Evolutionary conservation across 345 rosid species (phyloP).

Genomic region (Melaleuca quinquenervia): DNA sequence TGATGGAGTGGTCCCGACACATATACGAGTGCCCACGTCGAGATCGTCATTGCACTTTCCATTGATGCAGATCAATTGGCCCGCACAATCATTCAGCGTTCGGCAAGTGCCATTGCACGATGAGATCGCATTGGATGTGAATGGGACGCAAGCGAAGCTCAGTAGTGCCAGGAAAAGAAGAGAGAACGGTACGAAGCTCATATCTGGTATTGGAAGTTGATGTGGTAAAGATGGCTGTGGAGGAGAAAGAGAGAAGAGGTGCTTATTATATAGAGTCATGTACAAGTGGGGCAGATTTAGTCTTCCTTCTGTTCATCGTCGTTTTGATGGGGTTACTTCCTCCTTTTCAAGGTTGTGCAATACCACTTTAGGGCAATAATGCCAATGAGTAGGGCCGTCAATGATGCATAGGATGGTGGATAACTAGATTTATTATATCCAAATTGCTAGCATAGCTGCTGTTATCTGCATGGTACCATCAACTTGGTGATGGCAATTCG

Average conservation of each 20-base stretch:
- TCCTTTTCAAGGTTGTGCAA: not conserved
- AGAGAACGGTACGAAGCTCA: not conserved
- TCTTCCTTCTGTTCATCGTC: not conserved
- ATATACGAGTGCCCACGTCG: conserved; percentile 7
- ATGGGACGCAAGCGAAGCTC: conserved; percentile 9
- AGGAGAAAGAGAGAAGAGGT: not conserved
- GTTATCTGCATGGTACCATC: not conserved
- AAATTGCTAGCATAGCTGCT: not conserved
- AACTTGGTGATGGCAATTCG: not conserved
- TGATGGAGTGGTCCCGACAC: not conserved
- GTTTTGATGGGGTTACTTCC: too few species aligned
- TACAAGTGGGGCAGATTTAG: not conserved
- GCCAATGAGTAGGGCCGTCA: not conserved
- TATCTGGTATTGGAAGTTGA: not conserved
- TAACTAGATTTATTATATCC: not conserved
- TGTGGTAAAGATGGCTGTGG: not conserved
- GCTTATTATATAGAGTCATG: not conserved
- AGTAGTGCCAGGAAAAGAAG: not conserved
- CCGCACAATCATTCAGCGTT: conserved; percentile 7
- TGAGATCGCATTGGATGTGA: not conserved
- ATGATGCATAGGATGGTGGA: not conserved
- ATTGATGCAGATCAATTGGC: conserved; percentile 24
- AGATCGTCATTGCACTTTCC: conserved; percentile 25
- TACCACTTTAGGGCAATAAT: not conserved
- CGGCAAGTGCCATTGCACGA: conserved; percentile 19